These are phyloP conservation scores for Exserohilum turcica DNA, from an alignment of 2,329 filamentous ascomycete genomes.

Conservation along the genomic window DNA sequence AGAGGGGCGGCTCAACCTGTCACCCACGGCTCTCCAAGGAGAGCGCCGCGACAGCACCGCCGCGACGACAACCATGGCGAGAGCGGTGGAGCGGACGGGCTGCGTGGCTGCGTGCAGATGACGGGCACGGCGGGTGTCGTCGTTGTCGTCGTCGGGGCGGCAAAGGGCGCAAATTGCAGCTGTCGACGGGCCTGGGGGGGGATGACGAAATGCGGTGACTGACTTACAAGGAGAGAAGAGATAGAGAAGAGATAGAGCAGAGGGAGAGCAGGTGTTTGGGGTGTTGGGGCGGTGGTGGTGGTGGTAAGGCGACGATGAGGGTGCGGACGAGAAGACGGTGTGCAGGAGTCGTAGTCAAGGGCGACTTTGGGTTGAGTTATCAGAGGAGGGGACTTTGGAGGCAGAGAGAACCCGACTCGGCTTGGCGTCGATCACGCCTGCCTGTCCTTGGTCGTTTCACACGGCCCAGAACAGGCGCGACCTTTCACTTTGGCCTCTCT, in stretches of 20 bases:
- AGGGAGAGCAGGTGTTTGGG: slow-evolving; percentile 18
- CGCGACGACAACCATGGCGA: slow-evolving; percentile 13
- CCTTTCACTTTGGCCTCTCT: slow-evolving; percentile 17
- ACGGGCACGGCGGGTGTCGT: slow-evolving; percentile 27
- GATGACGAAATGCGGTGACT: slow-evolving; percentile 34
- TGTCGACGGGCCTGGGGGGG: slow-evolving; percentile 28
- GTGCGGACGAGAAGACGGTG: slow-evolving; percentile 26
- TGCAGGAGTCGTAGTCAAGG: slow-evolving; percentile 26
- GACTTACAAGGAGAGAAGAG: slow-evolving; percentile 39
- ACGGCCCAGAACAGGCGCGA: slow-evolving; percentile 32
- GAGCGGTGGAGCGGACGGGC: slow-evolving; percentile 12
- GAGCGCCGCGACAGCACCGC: slow-evolving; percentile 15
- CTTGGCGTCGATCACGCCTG: slow-evolving; percentile 38
- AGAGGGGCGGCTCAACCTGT: slow-evolving; percentile 35
- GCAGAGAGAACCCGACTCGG: slow-evolving; percentile 26
- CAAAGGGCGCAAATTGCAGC: slow-evolving; percentile 36
- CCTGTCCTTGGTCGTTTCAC: slow-evolving; percentile 31
- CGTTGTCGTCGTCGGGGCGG: slow-evolving; percentile 26
- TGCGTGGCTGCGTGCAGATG: slow-evolving; percentile 18
- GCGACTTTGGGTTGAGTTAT: slow-evolving; percentile 34
- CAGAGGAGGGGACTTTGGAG: slow-evolving; percentile 30
- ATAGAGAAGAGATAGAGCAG: slow-evolving; percentile 19
- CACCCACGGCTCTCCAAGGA: slow-evolving; percentile 21
- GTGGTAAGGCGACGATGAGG: slow-evolving; percentile 15
- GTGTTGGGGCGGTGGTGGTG: slow-evolving; percentile 9